Evolutionary conservation across 2,329 filamentous ascomycete genomes (phyloP).

Genomic region (Microdochium paspali): DNA sequence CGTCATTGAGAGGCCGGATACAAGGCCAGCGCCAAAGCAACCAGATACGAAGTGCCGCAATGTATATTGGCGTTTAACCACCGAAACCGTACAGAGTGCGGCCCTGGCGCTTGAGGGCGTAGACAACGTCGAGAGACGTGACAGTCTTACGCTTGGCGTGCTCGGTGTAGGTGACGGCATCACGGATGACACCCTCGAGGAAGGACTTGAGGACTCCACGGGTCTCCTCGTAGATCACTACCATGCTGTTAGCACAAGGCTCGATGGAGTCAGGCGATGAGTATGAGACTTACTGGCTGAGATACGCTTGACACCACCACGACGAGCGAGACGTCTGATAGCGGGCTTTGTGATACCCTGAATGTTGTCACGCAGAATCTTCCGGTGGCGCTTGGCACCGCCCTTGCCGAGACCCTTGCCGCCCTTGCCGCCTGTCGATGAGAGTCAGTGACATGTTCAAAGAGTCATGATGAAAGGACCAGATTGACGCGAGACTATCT

Average conservation of each 20-base stretch:
- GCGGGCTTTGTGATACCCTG: slow-evolving; percentile 98
- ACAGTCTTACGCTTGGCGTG: slow-evolving; percentile 73
- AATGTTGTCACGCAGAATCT: slow-evolving; percentile 99
- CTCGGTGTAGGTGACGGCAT: slow-evolving; percentile 74
- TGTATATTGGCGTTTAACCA: slow-evolving; percentile 33
- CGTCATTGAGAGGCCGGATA: not conserved
- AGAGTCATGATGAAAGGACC: too few relatives aligned
- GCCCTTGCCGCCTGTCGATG: slow-evolving; percentile 71
- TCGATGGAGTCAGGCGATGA: not conserved
- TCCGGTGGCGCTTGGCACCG: slow-evolving; percentile 96
- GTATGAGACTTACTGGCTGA: slow-evolving; percentile 63
- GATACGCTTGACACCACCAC: slow-evolving; percentile 99
- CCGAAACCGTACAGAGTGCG: slow-evolving; percentile 61
- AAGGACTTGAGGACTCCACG: slow-evolving; percentile 77
- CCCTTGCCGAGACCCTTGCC: slow-evolving; percentile 98
- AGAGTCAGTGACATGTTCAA: slow-evolving; percentile 32
- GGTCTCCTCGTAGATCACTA: slow-evolving; percentile 77
- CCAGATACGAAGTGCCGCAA: not conserved
- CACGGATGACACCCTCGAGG: slow-evolving; percentile 73
- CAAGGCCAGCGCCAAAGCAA: not conserved
- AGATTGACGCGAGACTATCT: too few relatives aligned
- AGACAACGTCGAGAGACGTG: slow-evolving; percentile 55
- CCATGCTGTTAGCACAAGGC: slow-evolving; percentile 7
- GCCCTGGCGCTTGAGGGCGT: slow-evolving; percentile 55
- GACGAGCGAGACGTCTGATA: slow-evolving; percentile 95